Evolutionary conservation across 1,284 basidiomycete species (phyloP).

Genomic region (Cryptococcus floricola): DNA sequence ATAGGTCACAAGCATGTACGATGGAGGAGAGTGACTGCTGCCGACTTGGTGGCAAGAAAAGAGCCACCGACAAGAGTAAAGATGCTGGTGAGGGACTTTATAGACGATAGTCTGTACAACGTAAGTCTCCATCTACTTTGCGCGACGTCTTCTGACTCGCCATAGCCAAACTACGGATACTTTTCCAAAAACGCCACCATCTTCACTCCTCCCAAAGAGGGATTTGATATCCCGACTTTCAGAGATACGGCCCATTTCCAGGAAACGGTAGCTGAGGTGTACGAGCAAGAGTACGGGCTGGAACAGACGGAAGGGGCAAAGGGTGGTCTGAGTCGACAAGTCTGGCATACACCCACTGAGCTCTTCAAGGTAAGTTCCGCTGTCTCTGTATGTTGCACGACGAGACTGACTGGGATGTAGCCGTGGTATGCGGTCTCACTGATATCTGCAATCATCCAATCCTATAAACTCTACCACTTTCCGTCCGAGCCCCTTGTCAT

Average conservation of each 20-base stretch:
- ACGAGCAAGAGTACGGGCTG: slow-evolving; percentile 51
- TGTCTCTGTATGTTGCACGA: neutral
- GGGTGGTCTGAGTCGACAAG: slow-evolving; percentile 75
- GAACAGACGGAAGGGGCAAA: slow-evolving; percentile 52
- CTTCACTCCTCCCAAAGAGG: slow-evolving; percentile 61
- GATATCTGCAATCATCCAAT: slow-evolving; percentile 78
- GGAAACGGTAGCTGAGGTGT: slow-evolving; percentile 69
- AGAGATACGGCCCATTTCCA: slow-evolving; percentile 74
- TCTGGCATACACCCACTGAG: slow-evolving; percentile 99
- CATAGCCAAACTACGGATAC: slow-evolving; percentile 84
- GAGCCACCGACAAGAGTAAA: slow-evolving; percentile 75
- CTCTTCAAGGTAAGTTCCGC: slow-evolving; percentile 75
- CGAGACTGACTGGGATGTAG: slow-evolving; percentile 49
- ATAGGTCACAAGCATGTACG: slow-evolving; percentile 40
- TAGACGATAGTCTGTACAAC: slow-evolving; percentile 96
- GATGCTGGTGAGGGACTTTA: slow-evolving; percentile 94
- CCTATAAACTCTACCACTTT: slow-evolving; percentile 90
- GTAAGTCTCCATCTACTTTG: slow-evolving; percentile 23
- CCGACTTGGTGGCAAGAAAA: slow-evolving; percentile 60
- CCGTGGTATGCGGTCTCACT: slow-evolving; percentile 92
- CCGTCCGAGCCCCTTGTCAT: slow-evolving; percentile 93
- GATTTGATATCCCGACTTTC: slow-evolving; percentile 68
- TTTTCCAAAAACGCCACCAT: slow-evolving; percentile 89
- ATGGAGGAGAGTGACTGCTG: slow-evolving; percentile 69
- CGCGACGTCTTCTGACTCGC: neutral